A percentile compares a stretch with the other conserved stretches of the same genome.
These are phyloP conservation scores for Sugiyamaella smithiae DNA, from an alignment of 805 yeast genomes.

Conservation along the genomic window DNA sequence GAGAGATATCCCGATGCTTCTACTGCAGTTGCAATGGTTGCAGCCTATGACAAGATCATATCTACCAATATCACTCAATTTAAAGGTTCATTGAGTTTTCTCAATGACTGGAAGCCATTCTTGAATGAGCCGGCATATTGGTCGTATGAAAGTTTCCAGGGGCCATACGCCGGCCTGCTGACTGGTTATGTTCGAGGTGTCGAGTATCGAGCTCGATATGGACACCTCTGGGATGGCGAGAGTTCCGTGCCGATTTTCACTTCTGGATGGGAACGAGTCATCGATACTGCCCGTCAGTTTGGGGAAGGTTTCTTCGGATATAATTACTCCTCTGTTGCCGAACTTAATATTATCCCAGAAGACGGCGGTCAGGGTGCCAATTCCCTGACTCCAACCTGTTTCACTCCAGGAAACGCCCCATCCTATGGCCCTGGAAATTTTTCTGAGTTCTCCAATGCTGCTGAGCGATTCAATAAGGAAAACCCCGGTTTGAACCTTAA, in stretches of 20 bases:
- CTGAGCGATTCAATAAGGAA: constrained; percentile 31
- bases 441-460: constrained; percentile 29
- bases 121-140: constrained; percentile 38
- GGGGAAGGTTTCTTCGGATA: constrained; percentile 58
- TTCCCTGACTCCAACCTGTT: constrained; percentile 53
- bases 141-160: constrained; percentile 52
- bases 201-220: constrained; percentile 48
- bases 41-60: constrained; percentile 19
- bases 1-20: constrained; percentile 49
- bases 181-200: constrained; percentile 51
- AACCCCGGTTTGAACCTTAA: constrained; percentile 42
- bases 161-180: constrained; percentile 52
- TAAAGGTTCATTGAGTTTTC: constrained; percentile 45
- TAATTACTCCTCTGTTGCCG: constrained; percentile 38
- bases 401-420: constrained; percentile 38
- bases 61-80: constrained; percentile 9
- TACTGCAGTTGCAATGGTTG: constrained; percentile 12
- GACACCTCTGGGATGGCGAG: constrained; percentile 41
- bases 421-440: constrained; percentile 18
- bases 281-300: constrained; percentile 53
- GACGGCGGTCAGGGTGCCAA: constrained; percentile 50
- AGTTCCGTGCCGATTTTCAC: constrained; percentile 49
- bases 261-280: constrained; percentile 53
- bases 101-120: constrained; percentile 47
- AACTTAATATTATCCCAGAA: constrained; percentile 47